A percentile compares a stretch with the other conserved stretches of the same genome.
Conservation (phyloP, 495 filamentous ascomycete genomes). For the Aspergillus steynii region DNA sequence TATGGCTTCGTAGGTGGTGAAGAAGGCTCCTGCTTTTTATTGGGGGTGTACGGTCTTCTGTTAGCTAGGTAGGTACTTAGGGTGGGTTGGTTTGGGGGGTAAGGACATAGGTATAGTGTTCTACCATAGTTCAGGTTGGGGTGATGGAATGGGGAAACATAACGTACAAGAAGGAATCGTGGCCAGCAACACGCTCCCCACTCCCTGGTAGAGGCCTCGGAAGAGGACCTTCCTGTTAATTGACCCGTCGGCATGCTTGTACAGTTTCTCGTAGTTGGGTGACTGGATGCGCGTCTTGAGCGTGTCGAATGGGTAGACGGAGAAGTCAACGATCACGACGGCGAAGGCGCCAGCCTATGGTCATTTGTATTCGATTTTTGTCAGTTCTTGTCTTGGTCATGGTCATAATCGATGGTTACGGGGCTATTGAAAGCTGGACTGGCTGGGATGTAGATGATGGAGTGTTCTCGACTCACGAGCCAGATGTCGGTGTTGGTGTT, state of each 20-base stretch:
- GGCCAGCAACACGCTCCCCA: slow-evolving; percentile 83
- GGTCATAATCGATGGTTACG: too few relatives aligned
- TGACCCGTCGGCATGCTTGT: slow-evolving; percentile 52
- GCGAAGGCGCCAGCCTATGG: slow-evolving; percentile 75
- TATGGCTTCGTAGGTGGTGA: slow-evolving; percentile 79
- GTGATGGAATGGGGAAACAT: neutral
- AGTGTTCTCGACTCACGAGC: slow-evolving; percentile 34
- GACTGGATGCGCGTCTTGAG: slow-evolving; percentile 85
- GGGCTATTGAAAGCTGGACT: neutral
- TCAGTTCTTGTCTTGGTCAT: too few relatives aligned
- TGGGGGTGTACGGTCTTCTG: neutral
- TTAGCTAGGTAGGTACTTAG: too few relatives aligned
- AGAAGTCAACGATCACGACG: slow-evolving; percentile 75
- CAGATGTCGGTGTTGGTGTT: slow-evolving; percentile 53
- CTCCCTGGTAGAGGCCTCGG: slow-evolving; percentile 80
- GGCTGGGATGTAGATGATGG: neutral
- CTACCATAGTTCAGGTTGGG: too few relatives aligned
- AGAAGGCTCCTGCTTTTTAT: slow-evolving; percentile 75
- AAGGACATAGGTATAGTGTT: too few relatives aligned
- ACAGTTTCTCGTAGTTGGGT: slow-evolving; percentile 65
- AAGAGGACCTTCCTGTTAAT: slow-evolving; percentile 60
- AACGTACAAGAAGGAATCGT: slow-evolving; percentile 78
- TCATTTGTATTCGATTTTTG: too few relatives aligned
- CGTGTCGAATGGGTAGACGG: slow-evolving; percentile 83
- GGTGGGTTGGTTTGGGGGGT: too few relatives aligned